Conservation (phyloP, 352 stramenopile species). For the Globisporangium recalcitrans region DNA sequence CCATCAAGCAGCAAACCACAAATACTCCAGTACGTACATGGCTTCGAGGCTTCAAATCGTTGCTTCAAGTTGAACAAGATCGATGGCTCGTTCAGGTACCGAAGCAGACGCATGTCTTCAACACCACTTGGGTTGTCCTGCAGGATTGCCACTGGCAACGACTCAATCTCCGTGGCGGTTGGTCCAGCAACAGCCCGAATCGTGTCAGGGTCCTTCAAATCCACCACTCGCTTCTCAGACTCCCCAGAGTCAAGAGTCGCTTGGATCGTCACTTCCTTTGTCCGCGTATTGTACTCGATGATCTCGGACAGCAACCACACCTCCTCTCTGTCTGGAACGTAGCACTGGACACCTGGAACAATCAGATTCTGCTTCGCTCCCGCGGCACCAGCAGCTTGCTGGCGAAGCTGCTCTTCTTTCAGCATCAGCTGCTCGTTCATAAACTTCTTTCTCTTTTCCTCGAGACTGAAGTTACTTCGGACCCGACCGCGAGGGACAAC, state of each 20-base stretch:
- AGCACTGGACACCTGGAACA: constrained; percentile 85
- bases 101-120: constrained; percentile 83
- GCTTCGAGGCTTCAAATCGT: constrained; percentile 86
- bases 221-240: constrained; percentile 62
- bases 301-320: constrained; percentile 83
- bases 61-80: constrained; percentile 93
- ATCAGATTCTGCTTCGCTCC: constrained; percentile 80
- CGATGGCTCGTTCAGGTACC: constrained; percentile 90
- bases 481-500: constrained; percentile 32
- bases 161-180: constrained; percentile 75
- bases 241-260: constrained; percentile 61
- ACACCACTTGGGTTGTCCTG: constrained; percentile 73
- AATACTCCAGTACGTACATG: constrained; percentile 51
- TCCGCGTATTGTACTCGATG: constrained; percentile 77
- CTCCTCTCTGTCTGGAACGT: constrained; percentile 84
- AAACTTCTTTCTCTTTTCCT: constrained; percentile 77
- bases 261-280: constrained; percentile 77
- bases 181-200: constrained; percentile 77
- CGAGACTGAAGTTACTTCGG: constrained; percentile 67
- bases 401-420: constrained; percentile 76
- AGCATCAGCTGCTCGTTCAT: constrained; percentile 78
- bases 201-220: constrained; percentile 81
- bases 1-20: background rate
- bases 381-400: constrained; percentile 47
- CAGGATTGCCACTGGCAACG: constrained; percentile 75